phyloP scores from a whole-genome alignment of 257 asterid genomes.

The Sherardia arvensis region DNA sequence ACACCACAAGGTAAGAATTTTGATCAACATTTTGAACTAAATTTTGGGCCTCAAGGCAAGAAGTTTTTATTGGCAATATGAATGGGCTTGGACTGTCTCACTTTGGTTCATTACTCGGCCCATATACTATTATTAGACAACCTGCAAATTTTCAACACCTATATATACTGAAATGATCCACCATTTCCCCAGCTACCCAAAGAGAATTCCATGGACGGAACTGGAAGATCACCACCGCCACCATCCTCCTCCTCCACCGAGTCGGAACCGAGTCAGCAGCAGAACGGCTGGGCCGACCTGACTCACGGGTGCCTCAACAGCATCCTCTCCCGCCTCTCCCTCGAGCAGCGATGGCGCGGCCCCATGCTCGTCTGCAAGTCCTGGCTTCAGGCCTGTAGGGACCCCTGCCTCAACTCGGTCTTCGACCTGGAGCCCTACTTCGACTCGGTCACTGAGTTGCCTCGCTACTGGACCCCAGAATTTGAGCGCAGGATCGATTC shows the following conservation, averaged over 20 bases:
- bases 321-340: constrained; percentile 56
- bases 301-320: constrained; percentile 70
- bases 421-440: constrained; percentile 50
- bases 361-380: constrained; percentile 62
- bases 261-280: constrained; percentile 19
- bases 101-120: background rate
- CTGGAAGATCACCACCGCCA: constrained; percentile 1
- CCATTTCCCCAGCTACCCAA: background rate
- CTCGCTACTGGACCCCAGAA: constrained; percentile 52
- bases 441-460: constrained; percentile 39
- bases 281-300: constrained; percentile 75
- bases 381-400: constrained; percentile 66
- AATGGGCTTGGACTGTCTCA: background rate
- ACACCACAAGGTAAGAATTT: too few relatives aligned
- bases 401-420: constrained; percentile 54
- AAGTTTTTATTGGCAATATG: too few relatives aligned
- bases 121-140: too few relatives aligned
- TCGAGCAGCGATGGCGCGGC: constrained; percentile 60
- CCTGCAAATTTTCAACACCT: too few relatives aligned
- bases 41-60: too few relatives aligned
- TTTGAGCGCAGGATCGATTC: constrained; percentile 63
- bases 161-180: background rate
- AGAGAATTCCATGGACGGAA: constrained; percentile 31
- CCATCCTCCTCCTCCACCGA: too few relatives aligned
- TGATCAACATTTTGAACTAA: too few relatives aligned